A percentile compares a stretch with the other conserved stretches of the same genome.
Conservation (phyloP, 441 rosid species). For the Populus trichocarpa region DNA sequence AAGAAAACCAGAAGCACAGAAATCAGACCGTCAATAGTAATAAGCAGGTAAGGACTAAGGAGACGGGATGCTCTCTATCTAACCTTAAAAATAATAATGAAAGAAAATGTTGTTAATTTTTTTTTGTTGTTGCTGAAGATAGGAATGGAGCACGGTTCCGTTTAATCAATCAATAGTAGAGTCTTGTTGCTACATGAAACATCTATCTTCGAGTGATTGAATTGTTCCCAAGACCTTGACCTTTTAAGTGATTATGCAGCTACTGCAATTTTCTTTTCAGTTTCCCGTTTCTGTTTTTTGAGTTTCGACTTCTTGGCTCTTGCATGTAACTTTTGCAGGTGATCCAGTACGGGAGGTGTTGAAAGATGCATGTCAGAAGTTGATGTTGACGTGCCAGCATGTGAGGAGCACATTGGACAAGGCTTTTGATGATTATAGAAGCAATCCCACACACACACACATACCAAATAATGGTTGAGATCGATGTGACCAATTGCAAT, state of each 20-base stretch:
- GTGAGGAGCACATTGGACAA: conserved; percentile 66
- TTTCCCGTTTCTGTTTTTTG: neutral
- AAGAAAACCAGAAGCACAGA: neutral
- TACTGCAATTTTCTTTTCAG: neutral
- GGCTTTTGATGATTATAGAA: conserved; percentile 46
- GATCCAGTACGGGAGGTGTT: conserved; percentile 73
- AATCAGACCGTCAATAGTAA: neutral
- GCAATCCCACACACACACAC: conserved; percentile 12
- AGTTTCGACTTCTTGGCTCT: neutral
- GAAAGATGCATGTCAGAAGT: conserved; percentile 76
- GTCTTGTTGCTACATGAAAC: neutral
- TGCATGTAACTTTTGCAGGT: conserved; percentile 40
- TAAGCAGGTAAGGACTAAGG: neutral
- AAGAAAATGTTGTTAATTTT: neutral
- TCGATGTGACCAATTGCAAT: neutral
- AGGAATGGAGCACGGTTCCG: conserved; percentile 24
- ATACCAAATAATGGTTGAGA: conserved; percentile 21
- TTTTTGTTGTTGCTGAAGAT: neutral
- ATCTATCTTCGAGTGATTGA: neutral
- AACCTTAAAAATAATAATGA: neutral
- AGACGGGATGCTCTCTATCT: neutral
- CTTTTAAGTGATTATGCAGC: neutral
- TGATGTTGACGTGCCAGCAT: conserved; percentile 76
- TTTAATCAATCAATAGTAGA: neutral
- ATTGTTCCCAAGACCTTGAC: neutral